These are phyloP conservation scores for Draba incana DNA, from an alignment of 345 rosid genomes.

Conservation along the genomic window DNA sequence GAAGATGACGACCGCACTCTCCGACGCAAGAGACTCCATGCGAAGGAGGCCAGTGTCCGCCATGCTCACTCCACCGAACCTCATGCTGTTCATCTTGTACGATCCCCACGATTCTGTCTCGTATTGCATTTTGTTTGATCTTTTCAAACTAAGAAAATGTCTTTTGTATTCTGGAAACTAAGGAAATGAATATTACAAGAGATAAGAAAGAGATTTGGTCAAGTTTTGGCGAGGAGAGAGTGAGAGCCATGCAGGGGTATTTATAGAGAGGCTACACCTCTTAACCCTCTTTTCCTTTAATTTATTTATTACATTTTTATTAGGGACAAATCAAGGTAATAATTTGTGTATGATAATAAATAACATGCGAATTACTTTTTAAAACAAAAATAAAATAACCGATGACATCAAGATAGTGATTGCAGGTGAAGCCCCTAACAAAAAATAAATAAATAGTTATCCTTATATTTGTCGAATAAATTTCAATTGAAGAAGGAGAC, in stretches of 20 bases:
- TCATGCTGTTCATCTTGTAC: constrained; percentile 43
- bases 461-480: not conserved
- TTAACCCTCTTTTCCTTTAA: not conserved
- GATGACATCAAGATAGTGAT: constrained; percentile 31
- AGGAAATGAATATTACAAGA: no score
- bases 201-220: no score
- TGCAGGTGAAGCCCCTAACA: constrained; percentile 2
- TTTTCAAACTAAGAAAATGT: no score
- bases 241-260: constrained; percentile 42
- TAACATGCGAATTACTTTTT: not conserved
- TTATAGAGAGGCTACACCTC: constrained; percentile 46
- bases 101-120: constrained; percentile 61
- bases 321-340: not conserved
- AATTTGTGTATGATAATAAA: constrained; percentile 2
- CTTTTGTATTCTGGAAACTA: no score
- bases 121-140: constrained; percentile 51
- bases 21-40: constrained; percentile 72
- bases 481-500: constrained; percentile 12
- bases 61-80: constrained; percentile 13
- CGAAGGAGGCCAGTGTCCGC: constrained; percentile 53
- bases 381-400: not conserved
- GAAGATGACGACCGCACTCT: constrained; percentile 88
- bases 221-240: constrained; percentile 27
- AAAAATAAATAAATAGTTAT: not conserved
- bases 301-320: not conserved